phyloP scores from a whole-genome alignment of 495 filamentous ascomycete species.

The Penicillium canescens region DNA sequence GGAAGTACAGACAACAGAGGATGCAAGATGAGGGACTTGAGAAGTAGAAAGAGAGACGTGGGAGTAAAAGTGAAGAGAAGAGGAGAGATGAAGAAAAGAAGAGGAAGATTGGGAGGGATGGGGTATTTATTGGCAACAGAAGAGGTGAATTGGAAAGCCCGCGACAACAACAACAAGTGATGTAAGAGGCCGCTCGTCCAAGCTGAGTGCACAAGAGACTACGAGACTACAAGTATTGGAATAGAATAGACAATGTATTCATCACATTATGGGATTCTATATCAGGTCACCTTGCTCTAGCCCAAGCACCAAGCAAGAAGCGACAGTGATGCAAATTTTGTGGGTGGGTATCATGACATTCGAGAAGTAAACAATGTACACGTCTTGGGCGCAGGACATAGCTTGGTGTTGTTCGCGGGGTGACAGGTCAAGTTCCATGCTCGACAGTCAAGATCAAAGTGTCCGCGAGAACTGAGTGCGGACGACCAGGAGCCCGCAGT shows the following conservation, averaged over 20 bases:
- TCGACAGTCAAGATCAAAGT: slow-evolving; percentile 4
- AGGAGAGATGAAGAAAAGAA: slow-evolving; percentile 8
- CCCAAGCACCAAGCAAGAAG: not conserved
- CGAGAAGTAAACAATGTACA: slow-evolving; percentile 1
- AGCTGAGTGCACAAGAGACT: no score
- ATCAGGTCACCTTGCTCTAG: slow-evolving; percentile 8
- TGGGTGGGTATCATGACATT: slow-evolving; percentile 12
- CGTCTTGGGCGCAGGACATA: slow-evolving; percentile 4
- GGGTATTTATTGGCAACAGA: not conserved
- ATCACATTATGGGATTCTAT: slow-evolving; percentile 3
- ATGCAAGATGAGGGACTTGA: no score
- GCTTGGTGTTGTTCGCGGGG: not conserved
- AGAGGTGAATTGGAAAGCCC: no score
- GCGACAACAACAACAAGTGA: no score
- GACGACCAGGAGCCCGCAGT: slow-evolving; percentile 3
- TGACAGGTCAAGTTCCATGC: slow-evolving; percentile 6
- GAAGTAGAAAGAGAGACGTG: not conserved
- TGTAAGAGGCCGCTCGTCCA: no score
- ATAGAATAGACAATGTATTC: slow-evolving; percentile 1
- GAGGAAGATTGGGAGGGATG: not conserved
- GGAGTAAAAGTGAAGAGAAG: not conserved
- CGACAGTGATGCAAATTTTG: slow-evolving; percentile 3
- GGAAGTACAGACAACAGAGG: no score
- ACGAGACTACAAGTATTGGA: not conserved
- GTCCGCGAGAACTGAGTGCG: not conserved